A percentile compares a stretch with the other conserved stretches of the same genome.
Evolutionary conservation across 106 monocot species (phyloP).

Genomic region (Narthecium ossifragum): DNA sequence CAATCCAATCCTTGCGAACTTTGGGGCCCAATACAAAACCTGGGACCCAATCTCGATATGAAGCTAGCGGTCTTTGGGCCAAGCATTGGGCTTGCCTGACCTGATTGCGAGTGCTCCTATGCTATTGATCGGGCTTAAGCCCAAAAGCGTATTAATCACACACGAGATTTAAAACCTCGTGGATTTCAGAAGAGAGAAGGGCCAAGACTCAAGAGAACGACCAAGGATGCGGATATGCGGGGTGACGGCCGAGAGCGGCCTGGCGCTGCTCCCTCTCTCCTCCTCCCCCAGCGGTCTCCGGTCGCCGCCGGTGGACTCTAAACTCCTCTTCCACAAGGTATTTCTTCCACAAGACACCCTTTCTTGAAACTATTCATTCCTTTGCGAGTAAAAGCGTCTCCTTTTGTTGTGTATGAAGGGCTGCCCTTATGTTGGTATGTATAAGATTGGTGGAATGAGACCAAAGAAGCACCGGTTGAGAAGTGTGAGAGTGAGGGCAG

Average conservation of each 20-base stretch:
- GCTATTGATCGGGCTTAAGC: neutral
- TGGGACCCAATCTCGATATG: too few relatives aligned
- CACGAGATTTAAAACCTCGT: neutral
- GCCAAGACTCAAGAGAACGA: too few relatives aligned
- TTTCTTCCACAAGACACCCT: neutral
- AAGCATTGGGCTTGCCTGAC: too few relatives aligned
- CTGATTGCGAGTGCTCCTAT: too few relatives aligned
- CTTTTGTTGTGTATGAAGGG: slow-evolving; percentile 9
- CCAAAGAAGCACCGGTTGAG: slow-evolving; percentile 10
- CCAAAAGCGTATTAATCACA: neutral
- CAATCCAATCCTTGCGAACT: too few relatives aligned
- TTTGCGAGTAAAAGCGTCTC: neutral
- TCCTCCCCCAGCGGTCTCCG: slow-evolving; percentile 17
- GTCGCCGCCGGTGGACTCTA: slow-evolving; percentile 12
- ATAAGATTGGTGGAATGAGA: slow-evolving; percentile 10
- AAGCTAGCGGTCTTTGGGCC: too few relatives aligned
- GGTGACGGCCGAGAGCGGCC: slow-evolving; percentile 9
- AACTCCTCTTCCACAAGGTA: slow-evolving; percentile 21
- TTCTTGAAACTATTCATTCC: neutral
- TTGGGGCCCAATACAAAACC: too few relatives aligned
- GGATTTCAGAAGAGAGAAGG: neutral
- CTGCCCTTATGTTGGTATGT: slow-evolving; percentile 5
- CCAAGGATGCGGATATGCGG: slow-evolving; percentile 15
- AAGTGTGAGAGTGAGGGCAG: slow-evolving; percentile 31
- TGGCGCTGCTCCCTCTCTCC: too few relatives aligned